phyloP scores from a whole-genome alignment of 108 stramenopile genomes.

The Skeletonema costatum region DNA sequence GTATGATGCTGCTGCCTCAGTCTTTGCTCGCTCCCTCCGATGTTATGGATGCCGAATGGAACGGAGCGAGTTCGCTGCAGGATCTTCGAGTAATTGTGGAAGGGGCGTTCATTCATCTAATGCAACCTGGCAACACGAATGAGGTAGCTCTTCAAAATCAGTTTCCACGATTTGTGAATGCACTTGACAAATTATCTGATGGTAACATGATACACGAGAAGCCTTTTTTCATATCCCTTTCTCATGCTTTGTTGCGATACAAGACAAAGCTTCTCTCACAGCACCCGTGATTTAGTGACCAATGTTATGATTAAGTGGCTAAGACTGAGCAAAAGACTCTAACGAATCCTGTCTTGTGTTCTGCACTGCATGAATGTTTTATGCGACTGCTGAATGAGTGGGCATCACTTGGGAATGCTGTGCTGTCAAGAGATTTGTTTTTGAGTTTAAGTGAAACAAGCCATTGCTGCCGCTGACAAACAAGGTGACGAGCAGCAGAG shows the following conservation, averaged over 20 bases:
- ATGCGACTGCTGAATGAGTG: slow-evolving; percentile 74
- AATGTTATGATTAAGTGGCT: slow-evolving; percentile 69
- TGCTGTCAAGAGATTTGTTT: slow-evolving; percentile 74
- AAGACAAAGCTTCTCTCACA: slow-evolving; percentile 69
- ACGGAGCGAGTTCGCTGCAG: slow-evolving; percentile 46
- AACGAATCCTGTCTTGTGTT: slow-evolving; percentile 31
- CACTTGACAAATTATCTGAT: slow-evolving; percentile 50
- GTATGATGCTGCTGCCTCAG: slow-evolving; percentile 49
- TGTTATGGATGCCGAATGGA: slow-evolving; percentile 29
- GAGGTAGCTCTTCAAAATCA: slow-evolving; percentile 67
- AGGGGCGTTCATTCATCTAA: slow-evolving; percentile 66
- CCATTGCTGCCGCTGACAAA: slow-evolving; percentile 54
- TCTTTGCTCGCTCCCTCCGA: slow-evolving; percentile 24
- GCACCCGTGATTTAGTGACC: slow-evolving; percentile 72
- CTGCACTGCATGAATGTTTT: slow-evolving; percentile 65
- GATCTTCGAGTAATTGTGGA: slow-evolving; percentile 66
- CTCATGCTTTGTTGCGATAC: slow-evolving; percentile 73
- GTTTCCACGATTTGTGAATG: slow-evolving; percentile 70
- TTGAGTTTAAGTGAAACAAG: slow-evolving; percentile 56
- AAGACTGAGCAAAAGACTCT: slow-evolving; percentile 19
- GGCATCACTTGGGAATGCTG: slow-evolving; percentile 69
- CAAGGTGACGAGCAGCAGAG: slow-evolving; percentile 26
- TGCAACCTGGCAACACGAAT: slow-evolving; percentile 76
- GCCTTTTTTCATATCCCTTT: slow-evolving; percentile 69
- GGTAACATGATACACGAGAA: slow-evolving; percentile 64